phyloP scores from a whole-genome alignment of 106 monocot species.

The Dendrobium chrysotoxum region DNA sequence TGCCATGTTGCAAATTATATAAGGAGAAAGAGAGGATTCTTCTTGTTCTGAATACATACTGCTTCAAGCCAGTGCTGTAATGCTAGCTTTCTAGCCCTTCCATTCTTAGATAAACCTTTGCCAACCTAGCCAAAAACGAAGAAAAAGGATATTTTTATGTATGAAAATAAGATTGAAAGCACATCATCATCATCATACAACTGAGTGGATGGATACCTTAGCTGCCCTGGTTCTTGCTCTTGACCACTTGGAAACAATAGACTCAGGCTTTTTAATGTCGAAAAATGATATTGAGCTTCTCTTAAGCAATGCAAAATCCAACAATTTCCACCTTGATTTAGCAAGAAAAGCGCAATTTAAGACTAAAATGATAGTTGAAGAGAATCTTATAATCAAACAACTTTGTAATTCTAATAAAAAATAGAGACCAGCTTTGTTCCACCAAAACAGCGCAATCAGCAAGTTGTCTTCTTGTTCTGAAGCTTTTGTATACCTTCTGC shows the following conservation, averaged over 20 bases:
- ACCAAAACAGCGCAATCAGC: conserved; percentile 93
- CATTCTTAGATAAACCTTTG: conserved; percentile 70
- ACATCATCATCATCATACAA: no score
- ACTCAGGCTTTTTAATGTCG: conserved; percentile 48
- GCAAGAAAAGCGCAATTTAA: not conserved
- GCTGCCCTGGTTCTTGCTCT: conserved; percentile 71
- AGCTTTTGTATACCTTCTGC: conserved; percentile 95
- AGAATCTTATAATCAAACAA: not conserved
- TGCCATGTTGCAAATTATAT: not conserved
- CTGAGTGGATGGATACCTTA: conserved; percentile 34
- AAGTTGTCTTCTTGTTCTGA: conserved; percentile 80
- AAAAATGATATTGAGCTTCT: conserved; percentile 74
- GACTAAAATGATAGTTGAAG: not conserved
- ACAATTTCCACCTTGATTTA: conserved; percentile 51
- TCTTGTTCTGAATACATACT: conserved; percentile 18
- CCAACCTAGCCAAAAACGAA: conserved; percentile 24
- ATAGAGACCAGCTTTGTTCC: conserved; percentile 63
- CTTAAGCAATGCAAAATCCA: conserved; percentile 69
- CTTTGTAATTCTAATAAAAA: not conserved
- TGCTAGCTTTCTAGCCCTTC: conserved; percentile 67
- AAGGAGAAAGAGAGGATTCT: not conserved
- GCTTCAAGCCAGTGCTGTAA: conserved; percentile 84
- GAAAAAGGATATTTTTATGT: not conserved
- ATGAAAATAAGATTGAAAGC: not conserved
- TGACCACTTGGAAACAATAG: conserved; percentile 66